Evolutionary conservation across 78 protist genomes (phyloP).

Genomic region (Dictyostelium capitatum): DNA sequence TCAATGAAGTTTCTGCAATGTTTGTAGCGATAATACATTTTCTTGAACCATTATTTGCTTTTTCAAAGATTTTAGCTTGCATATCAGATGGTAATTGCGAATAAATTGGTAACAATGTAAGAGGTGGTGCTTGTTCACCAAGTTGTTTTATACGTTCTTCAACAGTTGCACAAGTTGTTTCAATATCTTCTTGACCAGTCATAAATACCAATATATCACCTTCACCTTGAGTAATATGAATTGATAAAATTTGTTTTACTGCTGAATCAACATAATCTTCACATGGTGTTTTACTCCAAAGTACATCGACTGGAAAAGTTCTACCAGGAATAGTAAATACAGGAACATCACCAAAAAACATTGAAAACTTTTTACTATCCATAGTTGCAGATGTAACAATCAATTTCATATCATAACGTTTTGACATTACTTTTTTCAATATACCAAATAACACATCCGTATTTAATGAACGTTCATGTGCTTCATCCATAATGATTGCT

Average conservation of each 20-base stretch:
- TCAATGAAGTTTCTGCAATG: slow-evolving; percentile 98
- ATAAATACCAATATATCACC: slow-evolving; percentile 99
- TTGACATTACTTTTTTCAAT: slow-evolving; percentile 76
- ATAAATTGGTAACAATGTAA: slow-evolving; percentile 95
- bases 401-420: slow-evolving; percentile 96
- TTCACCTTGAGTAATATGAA: slow-evolving; percentile 83
- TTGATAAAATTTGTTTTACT: slow-evolving; percentile 91
- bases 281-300: slow-evolving; percentile 83
- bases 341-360: slow-evolving; percentile 96
- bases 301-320: slow-evolving; percentile 97
- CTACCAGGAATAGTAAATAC: slow-evolving; percentile 96
- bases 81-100: slow-evolving; percentile 97
- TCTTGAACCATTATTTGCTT: slow-evolving; percentile 86
- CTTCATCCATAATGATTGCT: slow-evolving; percentile 98
- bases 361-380: slow-evolving; percentile 97
- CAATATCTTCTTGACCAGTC: slow-evolving; percentile 99
- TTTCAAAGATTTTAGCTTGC: slow-evolving; percentile 96
- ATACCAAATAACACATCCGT: slow-evolving; percentile 98
- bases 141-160: slow-evolving; percentile 84
- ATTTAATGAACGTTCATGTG: slow-evolving; percentile 99
- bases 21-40: slow-evolving; percentile 98
- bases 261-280: slow-evolving; percentile 97
- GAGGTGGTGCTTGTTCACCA: slow-evolving; percentile 75
- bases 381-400: slow-evolving; percentile 99
- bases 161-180: slow-evolving; percentile 90